Evolutionary conservation across 352 stramenopile genomes (phyloP), one percentile per base, ranked within the genome.

Genomic region (Thalassiosira allenii): DNA sequence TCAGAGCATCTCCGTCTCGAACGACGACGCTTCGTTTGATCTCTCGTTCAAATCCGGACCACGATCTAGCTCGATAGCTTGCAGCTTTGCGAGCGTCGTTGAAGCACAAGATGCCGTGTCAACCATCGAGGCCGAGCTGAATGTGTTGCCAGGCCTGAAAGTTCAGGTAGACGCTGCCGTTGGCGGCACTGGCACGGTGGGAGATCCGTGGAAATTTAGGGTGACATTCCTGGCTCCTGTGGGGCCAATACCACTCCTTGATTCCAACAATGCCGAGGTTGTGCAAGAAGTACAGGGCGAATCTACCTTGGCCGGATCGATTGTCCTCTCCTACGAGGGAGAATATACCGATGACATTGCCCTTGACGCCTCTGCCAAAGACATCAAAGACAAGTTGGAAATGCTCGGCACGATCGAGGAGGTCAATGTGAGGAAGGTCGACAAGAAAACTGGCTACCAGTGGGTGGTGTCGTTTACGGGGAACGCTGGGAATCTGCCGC

Each of bases 381-480:
- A 90, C 1, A 76, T 98, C n/a, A 98, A 98, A 86, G 47, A 70
- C 4, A 90, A 92, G 47, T 78, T 99, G 30, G 94, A 98, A 72
- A 59, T 61, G n/a, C 59, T 96, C n/a, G 43, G 68, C 43, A 86
- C 77, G 1, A 84, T 96, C 27, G 71, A 78, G 27, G 80, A 83
- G 20, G 92, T 94, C 0, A 81, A 93, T 51, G 88, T 95, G 5
- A 81, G 74, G 53, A 79, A 84, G 63, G 57, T 88, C 59, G 83
- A 92, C 72, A 82, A 81, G 11, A 85, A 85, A 25, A 86, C 69
- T 87, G 95, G 52, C 95, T 98, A 83, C 91, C 94, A 91, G 23
- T 98, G 96, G 96, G 97, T 91, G 6, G 91, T 99, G 20, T 98
- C 96, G 20, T 99, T 99, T 67, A 98, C 95, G 0, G 96, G 96